Percentiles rank a stretch among this genome's conserved stretches.
These are phyloP conservation scores for Neurospora pannonica DNA, from an alignment of 495 filamentous ascomycete species.

Conservation along the genomic window DNA sequence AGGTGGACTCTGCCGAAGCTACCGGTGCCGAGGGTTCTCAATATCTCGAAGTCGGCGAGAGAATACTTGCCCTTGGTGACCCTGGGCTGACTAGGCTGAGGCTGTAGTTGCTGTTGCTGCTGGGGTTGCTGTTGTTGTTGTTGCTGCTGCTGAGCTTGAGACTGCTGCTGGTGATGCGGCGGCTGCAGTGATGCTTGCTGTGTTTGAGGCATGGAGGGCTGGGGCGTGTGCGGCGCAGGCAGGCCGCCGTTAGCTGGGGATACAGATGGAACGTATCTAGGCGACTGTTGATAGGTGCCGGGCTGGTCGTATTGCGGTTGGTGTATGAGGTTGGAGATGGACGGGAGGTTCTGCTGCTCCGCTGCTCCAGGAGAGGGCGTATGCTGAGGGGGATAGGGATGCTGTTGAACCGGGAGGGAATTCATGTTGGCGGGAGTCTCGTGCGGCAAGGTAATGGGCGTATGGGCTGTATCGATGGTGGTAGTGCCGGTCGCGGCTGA, in stretches of 20 bases:
- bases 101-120: slow-evolving; percentile 11
- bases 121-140: slow-evolving; percentile 18
- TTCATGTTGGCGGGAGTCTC: slow-evolving; percentile 19
- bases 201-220: not conserved
- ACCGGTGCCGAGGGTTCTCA: slow-evolving; percentile 87
- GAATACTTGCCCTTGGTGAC: slow-evolving; percentile 98
- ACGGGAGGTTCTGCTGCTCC: slow-evolving; percentile 49
- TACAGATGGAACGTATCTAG: slow-evolving; percentile 4
- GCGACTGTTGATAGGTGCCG: slow-evolving; percentile 18
- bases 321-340: slow-evolving; percentile 65
- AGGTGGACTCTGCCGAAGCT: slow-evolving; percentile 95
- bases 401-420: slow-evolving; percentile 27
- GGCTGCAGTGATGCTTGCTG: slow-evolving; percentile 13
- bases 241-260: slow-evolving; percentile 20
- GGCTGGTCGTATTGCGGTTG: slow-evolving; percentile 45
- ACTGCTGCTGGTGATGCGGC: slow-evolving; percentile 16
- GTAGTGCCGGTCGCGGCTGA: not conserved
- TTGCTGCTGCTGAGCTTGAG: slow-evolving; percentile 9
- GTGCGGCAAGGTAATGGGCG: not conserved
- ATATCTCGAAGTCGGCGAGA: slow-evolving; percentile 74
- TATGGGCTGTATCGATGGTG: slow-evolving; percentile 1
- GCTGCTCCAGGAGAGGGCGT: slow-evolving; percentile 26
- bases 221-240: slow-evolving; percentile 3
- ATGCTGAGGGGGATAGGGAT: slow-evolving; percentile 13
- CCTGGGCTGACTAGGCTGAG: slow-evolving; percentile 32